A percentile compares a stretch with the other conserved stretches of the same genome.
Evolutionary conservation across 257 asterid genomes (phyloP).

Genomic region (Avicennia marina): DNA sequence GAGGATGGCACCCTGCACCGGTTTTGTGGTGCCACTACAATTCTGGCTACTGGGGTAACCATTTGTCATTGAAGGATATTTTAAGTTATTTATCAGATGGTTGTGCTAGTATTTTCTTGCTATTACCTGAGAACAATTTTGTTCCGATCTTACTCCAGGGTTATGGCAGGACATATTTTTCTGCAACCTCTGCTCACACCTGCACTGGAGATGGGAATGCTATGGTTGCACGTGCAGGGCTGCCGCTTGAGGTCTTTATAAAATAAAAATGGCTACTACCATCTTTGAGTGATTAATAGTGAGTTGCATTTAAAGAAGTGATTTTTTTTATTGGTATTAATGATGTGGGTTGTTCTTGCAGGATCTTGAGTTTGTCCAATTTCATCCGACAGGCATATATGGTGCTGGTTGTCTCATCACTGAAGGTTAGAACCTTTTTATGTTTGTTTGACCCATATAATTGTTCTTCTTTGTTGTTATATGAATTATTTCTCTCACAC

Average conservation of each 20-base stretch:
- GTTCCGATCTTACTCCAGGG: slow-evolving; percentile 46
- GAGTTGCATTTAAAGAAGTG: not conserved
- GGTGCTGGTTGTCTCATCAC: slow-evolving; percentile 89
- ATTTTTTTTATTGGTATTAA: not conserved
- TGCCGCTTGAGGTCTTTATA: slow-evolving; percentile 64
- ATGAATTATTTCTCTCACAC: not conserved
- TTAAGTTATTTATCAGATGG: not conserved
- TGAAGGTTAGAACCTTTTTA: slow-evolving; percentile 43
- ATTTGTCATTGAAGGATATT: not conserved
- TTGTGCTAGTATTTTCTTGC: not conserved
- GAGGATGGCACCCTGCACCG: slow-evolving; percentile 77
- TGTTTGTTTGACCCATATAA: not conserved
- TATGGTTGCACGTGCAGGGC: slow-evolving; percentile 83
- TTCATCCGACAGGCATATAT: slow-evolving; percentile 82
- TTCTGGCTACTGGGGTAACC: slow-evolving; percentile 71
- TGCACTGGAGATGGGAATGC: slow-evolving; percentile 92
- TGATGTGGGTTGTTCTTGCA: slow-evolving; percentile 17
- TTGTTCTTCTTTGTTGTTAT: not conserved
- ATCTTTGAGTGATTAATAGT: no score
- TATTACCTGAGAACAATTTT: not conserved
- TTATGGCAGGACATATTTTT: slow-evolving; percentile 72
- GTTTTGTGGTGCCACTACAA: slow-evolving; percentile 59
- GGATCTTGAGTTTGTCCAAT: slow-evolving; percentile 83
- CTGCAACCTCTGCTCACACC: slow-evolving; percentile 88
- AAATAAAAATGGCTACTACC: no score